phyloP scores from a whole-genome alignment of 306 rosid species.

The Trifolium pratense region DNA sequence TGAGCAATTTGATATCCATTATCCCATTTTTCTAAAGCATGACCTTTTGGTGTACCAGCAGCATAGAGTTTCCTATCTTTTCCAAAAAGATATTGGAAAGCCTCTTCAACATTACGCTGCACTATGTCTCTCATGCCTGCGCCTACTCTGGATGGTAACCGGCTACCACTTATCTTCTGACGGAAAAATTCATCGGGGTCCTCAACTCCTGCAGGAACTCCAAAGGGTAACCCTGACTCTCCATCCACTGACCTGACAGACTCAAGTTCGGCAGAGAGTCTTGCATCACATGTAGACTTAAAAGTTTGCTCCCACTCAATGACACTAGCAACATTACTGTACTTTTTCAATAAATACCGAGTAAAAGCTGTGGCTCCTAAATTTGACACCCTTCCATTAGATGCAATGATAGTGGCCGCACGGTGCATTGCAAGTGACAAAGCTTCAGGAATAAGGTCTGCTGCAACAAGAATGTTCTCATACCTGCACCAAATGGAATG shows the following conservation, averaged over 20 bases:
- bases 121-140: conserved; percentile 84
- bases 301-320: conserved; percentile 86
- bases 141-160: conserved; percentile 76
- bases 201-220: conserved; percentile 91
- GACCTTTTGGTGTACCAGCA: conserved; percentile 64
- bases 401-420: conserved; percentile 63
- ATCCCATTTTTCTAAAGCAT: conserved; percentile 79
- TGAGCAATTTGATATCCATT: conserved; percentile 85
- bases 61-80: conserved; percentile 77
- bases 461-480: conserved; percentile 80
- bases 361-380: conserved; percentile 69
- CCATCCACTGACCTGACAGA: conserved; percentile 74
- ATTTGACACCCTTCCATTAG: conserved; percentile 82
- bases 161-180: conserved; percentile 83
- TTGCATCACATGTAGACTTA: conserved; percentile 70
- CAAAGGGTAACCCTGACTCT: conserved; percentile 77
- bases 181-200: conserved; percentile 93
- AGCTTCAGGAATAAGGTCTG: conserved; percentile 82
- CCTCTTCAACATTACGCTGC: conserved; percentile 76
- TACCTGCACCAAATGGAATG: conserved; percentile 71
- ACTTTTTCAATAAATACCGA: conserved; percentile 71
- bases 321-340: conserved; percentile 71
- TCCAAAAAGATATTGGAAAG: conserved; percentile 59
- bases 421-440: conserved; percentile 71
- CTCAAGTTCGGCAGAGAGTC: conserved; percentile 84